phyloP scores from a whole-genome alignment of 495 filamentous ascomycete genomes.

The Hyphodiscus hymeniophilus region DNA sequence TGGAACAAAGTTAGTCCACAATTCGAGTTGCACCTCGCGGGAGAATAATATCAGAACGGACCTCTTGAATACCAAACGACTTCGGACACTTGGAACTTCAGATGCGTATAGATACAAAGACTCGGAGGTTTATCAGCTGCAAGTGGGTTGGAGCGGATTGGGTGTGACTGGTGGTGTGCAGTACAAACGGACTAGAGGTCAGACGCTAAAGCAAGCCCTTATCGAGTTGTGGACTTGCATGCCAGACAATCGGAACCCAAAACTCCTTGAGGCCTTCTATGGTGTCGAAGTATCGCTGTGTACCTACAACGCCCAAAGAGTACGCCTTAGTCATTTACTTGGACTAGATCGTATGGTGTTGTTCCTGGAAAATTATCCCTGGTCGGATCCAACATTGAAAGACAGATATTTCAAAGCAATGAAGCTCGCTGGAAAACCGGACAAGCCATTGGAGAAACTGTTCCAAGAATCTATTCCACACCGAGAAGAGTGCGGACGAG shows the following conservation, averaged over 20 bases:
- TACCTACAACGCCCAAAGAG: conserved; percentile 4
- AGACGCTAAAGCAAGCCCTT: conserved; percentile 2
- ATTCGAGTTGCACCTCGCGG: background rate
- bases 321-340: background rate
- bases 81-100: background rate
- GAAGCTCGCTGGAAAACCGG: too few relatives aligned
- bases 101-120: conserved; percentile 5
- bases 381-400: background rate
- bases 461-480: too few relatives aligned
- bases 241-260: conserved; percentile 1
- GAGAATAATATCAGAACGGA: background rate
- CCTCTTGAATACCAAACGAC: background rate
- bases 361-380: background rate
- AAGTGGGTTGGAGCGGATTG: conserved; percentile 6
- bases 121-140: conserved; percentile 1
- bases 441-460: too few relatives aligned
- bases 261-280: conserved; percentile 1
- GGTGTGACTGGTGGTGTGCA: background rate
- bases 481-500: too few relatives aligned
- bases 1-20: background rate
- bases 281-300: conserved; percentile 4
- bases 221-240: conserved; percentile 3
- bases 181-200: conserved; percentile 7
- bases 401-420: background rate
- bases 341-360: background rate